Conservation (phyloP, 2,329 filamentous ascomycete species). For the Fusarium abutilonis region DNA sequence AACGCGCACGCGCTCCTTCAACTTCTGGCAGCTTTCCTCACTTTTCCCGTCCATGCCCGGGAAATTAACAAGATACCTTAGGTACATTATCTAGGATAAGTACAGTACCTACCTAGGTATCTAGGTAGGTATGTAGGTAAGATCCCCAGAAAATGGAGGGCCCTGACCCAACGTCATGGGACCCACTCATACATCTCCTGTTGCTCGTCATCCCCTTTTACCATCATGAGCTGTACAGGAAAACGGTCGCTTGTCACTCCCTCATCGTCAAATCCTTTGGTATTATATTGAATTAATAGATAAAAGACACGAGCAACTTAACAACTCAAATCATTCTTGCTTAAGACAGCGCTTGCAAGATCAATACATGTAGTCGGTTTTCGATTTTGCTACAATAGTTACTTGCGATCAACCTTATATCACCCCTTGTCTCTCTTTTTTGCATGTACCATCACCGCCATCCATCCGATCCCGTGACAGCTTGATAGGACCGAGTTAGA, state of each 20-base stretch:
- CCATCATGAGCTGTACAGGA: neutral
- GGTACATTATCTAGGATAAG: too few species aligned
- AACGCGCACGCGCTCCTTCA: neutral
- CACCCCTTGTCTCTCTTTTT: too few species aligned
- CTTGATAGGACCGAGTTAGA: neutral
- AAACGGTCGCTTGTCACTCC: slow-evolving; percentile 9
- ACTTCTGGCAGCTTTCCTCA: neutral
- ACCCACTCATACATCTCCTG: slow-evolving; percentile 21
- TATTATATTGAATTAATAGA: too few species aligned
- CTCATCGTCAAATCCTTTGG: neutral
- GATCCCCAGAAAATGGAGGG: neutral
- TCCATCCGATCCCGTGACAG: neutral
- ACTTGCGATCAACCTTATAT: neutral
- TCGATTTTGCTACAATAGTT: neutral
- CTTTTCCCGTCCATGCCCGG: too few species aligned
- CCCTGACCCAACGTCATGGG: slow-evolving; percentile 33
- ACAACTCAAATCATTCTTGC: too few species aligned
- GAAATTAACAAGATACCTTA: too few species aligned
- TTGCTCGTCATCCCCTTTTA: slow-evolving; percentile 1
- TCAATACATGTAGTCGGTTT: too few species aligned
- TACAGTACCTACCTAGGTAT: too few species aligned
- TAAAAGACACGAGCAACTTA: too few species aligned
- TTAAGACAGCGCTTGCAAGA: too few species aligned
- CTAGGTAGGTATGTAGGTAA: too few species aligned
- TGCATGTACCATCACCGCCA: slow-evolving; percentile 6